Evolutionary conservation across 441 rosid genomes (phyloP).

Genomic region (Mallotus repandus): DNA sequence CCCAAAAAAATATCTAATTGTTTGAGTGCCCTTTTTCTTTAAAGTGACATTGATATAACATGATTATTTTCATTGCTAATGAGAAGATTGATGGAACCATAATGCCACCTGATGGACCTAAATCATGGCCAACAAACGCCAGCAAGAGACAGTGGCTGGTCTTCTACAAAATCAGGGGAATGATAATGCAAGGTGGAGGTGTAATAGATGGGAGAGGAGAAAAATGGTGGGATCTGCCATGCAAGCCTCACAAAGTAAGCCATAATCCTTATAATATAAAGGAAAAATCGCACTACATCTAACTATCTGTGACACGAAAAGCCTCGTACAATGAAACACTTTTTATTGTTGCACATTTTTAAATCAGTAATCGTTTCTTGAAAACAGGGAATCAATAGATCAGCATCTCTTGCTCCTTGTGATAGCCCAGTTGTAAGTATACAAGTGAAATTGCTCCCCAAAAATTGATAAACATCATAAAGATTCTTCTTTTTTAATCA

Average conservation of each 20-base stretch:
- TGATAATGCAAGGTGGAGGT: constrained; percentile 43
- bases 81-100: constrained; percentile 57
- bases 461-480: no score
- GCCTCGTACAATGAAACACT: neutral
- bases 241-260: constrained; percentile 49
- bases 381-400: constrained; percentile 36
- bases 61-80: neutral
- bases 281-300: neutral
- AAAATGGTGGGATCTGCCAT: constrained; percentile 53
- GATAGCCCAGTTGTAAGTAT: constrained; percentile 52
- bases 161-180: constrained; percentile 37
- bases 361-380: neutral
- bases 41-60: neutral
- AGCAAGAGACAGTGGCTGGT: constrained; percentile 47
- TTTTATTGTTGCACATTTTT: neutral
- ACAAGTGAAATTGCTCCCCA: neutral
- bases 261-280: no score
- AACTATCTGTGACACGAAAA: neutral
- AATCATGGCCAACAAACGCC: constrained; percentile 33
- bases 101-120: constrained; percentile 54
- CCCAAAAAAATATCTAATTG: no score
- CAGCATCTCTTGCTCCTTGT: constrained; percentile 38
- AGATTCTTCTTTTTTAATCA: neutral
- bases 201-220: constrained; percentile 46
- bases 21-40: neutral